A percentile compares a stretch with the other conserved stretches of the same genome.
Evolutionary conservation across 2,329 filamentous ascomycete genomes (phyloP).

Genomic region (Sporothrix globosa): DNA sequence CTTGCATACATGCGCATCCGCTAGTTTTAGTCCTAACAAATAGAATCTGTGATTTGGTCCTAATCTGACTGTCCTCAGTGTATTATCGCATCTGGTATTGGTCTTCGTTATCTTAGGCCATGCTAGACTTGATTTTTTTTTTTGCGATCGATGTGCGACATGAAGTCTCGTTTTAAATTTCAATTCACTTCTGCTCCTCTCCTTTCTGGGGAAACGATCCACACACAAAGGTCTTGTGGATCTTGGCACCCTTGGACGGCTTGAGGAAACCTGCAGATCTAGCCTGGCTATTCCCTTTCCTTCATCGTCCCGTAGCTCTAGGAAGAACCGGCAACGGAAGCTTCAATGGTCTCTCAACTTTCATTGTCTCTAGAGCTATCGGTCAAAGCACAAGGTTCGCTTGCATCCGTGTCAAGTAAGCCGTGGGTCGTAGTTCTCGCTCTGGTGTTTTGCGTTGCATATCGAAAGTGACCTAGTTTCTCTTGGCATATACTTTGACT

Average conservation of each 20-base stretch:
- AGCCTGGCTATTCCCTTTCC: not conserved
- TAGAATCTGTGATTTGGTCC: conserved; percentile 26
- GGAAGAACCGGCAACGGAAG: not conserved
- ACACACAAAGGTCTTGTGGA: not conserved
- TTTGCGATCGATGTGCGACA: no score
- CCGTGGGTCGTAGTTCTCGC: not conserved
- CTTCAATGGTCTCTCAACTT: not conserved
- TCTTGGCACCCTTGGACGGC: conserved; percentile 1
- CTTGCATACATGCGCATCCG: conserved; percentile 10
- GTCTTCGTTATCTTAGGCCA: no score
- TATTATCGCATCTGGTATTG: no score
- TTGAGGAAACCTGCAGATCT: not conserved
- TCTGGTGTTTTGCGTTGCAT: not conserved
- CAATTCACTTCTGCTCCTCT: not conserved
- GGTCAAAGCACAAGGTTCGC: not conserved
- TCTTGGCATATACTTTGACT: not conserved
- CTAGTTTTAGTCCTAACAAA: conserved; percentile 18
- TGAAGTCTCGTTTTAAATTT: no score
- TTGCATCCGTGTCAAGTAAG: not conserved
- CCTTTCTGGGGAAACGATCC: not conserved
- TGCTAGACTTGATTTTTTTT: no score
- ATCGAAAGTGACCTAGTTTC: not conserved
- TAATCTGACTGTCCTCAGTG: not conserved
- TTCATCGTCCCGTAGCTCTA: conserved; percentile 11
- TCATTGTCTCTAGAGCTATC: not conserved